A percentile compares a stretch with the other conserved stretches of the same genome.
Conservation (phyloP, 1,284 basidiomycete genomes). For the Apiotrichum sp. region DNA sequence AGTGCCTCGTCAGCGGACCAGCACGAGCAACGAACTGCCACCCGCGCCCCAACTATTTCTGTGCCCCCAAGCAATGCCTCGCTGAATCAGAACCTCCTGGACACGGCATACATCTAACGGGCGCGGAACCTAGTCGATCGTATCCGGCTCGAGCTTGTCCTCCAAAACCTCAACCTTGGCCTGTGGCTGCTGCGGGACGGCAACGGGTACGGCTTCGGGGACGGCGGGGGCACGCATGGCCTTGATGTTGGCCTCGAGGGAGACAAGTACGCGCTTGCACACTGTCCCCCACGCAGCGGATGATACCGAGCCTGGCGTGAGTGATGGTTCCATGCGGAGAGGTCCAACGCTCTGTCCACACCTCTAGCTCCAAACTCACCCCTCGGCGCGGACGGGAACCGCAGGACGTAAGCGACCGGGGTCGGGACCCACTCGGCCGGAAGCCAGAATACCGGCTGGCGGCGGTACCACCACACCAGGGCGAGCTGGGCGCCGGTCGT, state of each 20-base stretch:
- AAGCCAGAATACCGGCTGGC: slow-evolving; percentile 80
- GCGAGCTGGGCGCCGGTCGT: slow-evolving; percentile 78
- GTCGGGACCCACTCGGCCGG: slow-evolving; percentile 77
- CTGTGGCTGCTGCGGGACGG: not conserved
- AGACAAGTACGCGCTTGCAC: slow-evolving; percentile 67
- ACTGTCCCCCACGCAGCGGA: slow-evolving; percentile 88
- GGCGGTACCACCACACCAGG: slow-evolving; percentile 83
- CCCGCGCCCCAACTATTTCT: too few relatives aligned
- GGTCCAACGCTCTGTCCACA: too few relatives aligned
- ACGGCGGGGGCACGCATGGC: slow-evolving; percentile 39
- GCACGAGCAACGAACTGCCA: too few relatives aligned
- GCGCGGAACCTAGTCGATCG: not conserved
- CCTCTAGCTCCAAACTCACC: slow-evolving; percentile 23
- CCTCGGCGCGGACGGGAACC: slow-evolving; percentile 40
- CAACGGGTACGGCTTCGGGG: not conserved
- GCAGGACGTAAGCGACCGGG: slow-evolving; percentile 71
- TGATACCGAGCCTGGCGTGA: slow-evolving; percentile 65
- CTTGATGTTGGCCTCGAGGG: slow-evolving; percentile 62
- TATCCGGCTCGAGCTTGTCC: not conserved
- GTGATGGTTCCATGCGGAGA: too few relatives aligned
- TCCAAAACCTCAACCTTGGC: not conserved
- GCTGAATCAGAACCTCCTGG: too few relatives aligned
- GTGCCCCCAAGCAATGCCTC: too few relatives aligned
- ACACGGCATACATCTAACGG: too few relatives aligned
- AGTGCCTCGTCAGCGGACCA: too few relatives aligned